Evolutionary conservation across 331 rosid species (phyloP), one percentile per base, ranked within the genome.

Genomic region (Saraca asoca): DNA sequence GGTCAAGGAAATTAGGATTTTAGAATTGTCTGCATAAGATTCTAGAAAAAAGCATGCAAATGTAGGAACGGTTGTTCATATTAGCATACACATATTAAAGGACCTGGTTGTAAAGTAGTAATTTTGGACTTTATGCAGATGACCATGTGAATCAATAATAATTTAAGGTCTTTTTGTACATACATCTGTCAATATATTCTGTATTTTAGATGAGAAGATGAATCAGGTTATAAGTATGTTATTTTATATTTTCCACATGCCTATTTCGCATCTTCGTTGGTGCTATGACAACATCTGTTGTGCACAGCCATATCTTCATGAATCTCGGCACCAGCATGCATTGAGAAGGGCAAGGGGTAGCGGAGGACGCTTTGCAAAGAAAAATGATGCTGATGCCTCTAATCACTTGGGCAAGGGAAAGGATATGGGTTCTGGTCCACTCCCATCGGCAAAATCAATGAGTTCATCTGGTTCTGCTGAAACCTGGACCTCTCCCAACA

Each of bases 321-420:
- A 94, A 76, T 94, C 98, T 68, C 82, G 99, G 35, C 99, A 94
- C 66, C 97, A 86, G 80, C 99, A 94, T 82, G 99, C 99, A 64
- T 62, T 94, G 83, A 81, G 97, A 78, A 81, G 99, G 90, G 90
- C 78, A 16, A 86, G 99, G 73, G 85, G 99, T 35, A 90, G 34
- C 0, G 99, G 99, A 57, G 99, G 99, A 12, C 99, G 99, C 14
- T 94, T 94, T 73, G 97, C 96, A 13, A 94, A 86, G 91, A 94
- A 88, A 75, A 45, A 24, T 12, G 79, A 72, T 7, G 79, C 19
- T 24, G 91, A 79, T 19, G 75, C 52, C 63, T 75, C 78, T 29
- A 85, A 75, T 75, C 49, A 66, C 74, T 67, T 73, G 4, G 78
- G 78, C 58, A 83, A 82, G 68, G 95, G 67, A 57, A 88, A 80